phyloP scores from a whole-genome alignment of 768 basidiomycete genomes.

The Antrodiella citrinella region DNA sequence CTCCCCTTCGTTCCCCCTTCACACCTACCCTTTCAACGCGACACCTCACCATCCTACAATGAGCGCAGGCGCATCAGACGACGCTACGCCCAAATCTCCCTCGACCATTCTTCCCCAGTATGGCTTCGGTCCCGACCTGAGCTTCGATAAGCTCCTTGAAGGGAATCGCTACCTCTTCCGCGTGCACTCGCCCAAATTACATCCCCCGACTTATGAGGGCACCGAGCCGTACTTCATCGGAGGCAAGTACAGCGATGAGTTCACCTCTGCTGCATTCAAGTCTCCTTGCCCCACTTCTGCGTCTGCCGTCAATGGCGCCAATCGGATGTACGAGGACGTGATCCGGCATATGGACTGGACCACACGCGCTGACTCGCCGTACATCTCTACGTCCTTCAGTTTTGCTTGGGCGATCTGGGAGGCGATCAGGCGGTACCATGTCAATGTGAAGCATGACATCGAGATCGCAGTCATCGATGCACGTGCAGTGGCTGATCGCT shows the following conservation, averaged over 20 bases:
- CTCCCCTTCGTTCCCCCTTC: constrained; percentile 2
- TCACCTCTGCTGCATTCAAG: constrained; percentile 19
- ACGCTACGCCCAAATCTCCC: constrained; percentile 14
- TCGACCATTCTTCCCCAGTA: constrained; percentile 52
- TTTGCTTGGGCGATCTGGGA: constrained; percentile 82
- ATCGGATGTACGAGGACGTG: constrained; percentile 50
- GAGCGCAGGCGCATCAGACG: constrained; percentile 6
- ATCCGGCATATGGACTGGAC: constrained; percentile 72
- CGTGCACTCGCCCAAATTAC: constrained; percentile 66
- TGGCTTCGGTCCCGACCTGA: constrained; percentile 57
- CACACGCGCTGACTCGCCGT: constrained; percentile 60
- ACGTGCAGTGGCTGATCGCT: constrained; percentile 42
- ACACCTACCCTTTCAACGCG: constrained; percentile 7
- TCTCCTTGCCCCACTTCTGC: constrained; percentile 15
- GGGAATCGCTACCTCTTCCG: constrained; percentile 74
- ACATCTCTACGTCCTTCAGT: constrained; percentile 71
- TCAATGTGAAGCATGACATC: constrained; percentile 64
- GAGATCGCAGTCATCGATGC: constrained; percentile 78
- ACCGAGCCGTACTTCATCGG: constrained; percentile 63
- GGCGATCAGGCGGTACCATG: constrained; percentile 65
- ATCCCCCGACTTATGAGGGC: constrained; percentile 41
- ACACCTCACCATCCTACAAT: constrained; percentile 4
- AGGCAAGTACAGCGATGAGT: constrained; percentile 30
- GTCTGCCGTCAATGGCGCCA: constrained; percentile 16
- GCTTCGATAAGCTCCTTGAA: constrained; percentile 53